These are phyloP conservation scores for Thelonectria olida DNA, from an alignment of 2,329 filamentous ascomycete genomes.

Conservation along the genomic window DNA sequence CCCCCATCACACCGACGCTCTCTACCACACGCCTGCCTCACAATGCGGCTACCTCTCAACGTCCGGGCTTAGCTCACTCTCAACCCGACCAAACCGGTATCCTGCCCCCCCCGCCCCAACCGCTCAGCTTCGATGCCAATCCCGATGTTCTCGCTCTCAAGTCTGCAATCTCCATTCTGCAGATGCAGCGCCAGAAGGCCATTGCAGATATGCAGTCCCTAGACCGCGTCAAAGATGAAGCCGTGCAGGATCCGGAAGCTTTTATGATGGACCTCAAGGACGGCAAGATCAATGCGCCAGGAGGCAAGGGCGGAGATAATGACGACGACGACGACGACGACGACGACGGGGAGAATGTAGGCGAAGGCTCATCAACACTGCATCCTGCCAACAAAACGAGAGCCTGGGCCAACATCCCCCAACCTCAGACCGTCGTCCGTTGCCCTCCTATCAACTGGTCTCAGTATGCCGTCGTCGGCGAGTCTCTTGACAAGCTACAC, in stretches of 20 bases:
- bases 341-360: slow-evolving; percentile 39
- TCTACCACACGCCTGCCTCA: slow-evolving; percentile 48
- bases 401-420: slow-evolving; percentile 73
- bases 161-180: slow-evolving; percentile 85
- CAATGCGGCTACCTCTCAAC: slow-evolving; percentile 28
- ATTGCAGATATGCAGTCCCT: slow-evolving; percentile 78
- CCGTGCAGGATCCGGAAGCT: slow-evolving; percentile 73
- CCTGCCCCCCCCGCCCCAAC: slow-evolving; percentile 58
- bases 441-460: slow-evolving; percentile 94
- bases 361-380: slow-evolving; percentile 34
- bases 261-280: slow-evolving; percentile 75
- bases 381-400: slow-evolving; percentile 36
- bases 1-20: slow-evolving; percentile 63
- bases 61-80: slow-evolving; percentile 54
- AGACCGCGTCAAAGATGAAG: slow-evolving; percentile 74
- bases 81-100: slow-evolving; percentile 54
- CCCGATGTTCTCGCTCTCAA: slow-evolving; percentile 88
- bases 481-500: slow-evolving; percentile 83
- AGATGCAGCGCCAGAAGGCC: slow-evolving; percentile 84
- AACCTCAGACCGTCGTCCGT: slow-evolving; percentile 82
- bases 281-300: slow-evolving; percentile 61
- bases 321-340: slow-evolving; percentile 41
- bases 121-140: slow-evolving; percentile 71
- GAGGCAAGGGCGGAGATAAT: slow-evolving; percentile 23
- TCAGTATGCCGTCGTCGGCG: slow-evolving; percentile 89